A percentile compares a stretch with the other conserved stretches of the same genome.
Conservation (phyloP, 1,284 basidiomycete genomes). For the Omphalotus olearius region DNA sequence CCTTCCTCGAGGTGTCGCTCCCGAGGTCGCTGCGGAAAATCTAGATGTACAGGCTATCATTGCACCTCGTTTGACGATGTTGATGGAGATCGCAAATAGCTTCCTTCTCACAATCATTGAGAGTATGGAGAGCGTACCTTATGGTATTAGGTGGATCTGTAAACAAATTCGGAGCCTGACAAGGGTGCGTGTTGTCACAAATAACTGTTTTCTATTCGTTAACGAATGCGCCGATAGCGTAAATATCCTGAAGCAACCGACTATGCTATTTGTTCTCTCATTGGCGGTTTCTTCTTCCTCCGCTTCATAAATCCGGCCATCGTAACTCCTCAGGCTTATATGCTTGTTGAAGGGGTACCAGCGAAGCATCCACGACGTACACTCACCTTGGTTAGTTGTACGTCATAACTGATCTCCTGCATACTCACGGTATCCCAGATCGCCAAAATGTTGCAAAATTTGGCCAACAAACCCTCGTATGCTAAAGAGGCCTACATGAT, state of each 20-base stretch:
- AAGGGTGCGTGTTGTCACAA: conserved; percentile 51
- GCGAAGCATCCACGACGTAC: conserved; percentile 97
- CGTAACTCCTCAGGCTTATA: conserved; percentile 98
- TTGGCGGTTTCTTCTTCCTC: conserved; percentile 99
- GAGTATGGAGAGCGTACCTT: conserved; percentile 95
- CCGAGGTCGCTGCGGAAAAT: conserved; percentile 92
- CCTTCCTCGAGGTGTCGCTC: conserved; percentile 87
- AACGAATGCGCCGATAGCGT: conserved; percentile 59
- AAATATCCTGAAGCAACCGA: conserved; percentile 98
- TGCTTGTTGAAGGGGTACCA: conserved; percentile 96
- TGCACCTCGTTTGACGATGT: conserved; percentile 91
- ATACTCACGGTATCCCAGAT: conserved; percentile 51
- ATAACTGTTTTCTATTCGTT: conserved; percentile 12
- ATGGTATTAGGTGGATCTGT: conserved; percentile 99
- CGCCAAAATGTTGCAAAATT: conserved; percentile 99
- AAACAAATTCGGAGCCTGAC: conserved; percentile 98
- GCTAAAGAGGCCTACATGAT: conserved; percentile 99
- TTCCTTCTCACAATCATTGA: conserved; percentile 98
- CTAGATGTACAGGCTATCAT: conserved; percentile 96
- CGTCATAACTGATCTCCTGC: background rate
- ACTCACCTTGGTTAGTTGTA: conserved; percentile 72
- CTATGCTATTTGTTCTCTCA: conserved; percentile 96
- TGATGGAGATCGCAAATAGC: conserved; percentile 98
- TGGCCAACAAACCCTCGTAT: conserved; percentile 98
- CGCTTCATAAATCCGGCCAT: conserved; percentile 99